A percentile compares a stretch with the other conserved stretches of the same genome.
Evolutionary conservation across 75 land plant genomes (phyloP).

Genomic region (Cupressus sempervirens): DNA sequence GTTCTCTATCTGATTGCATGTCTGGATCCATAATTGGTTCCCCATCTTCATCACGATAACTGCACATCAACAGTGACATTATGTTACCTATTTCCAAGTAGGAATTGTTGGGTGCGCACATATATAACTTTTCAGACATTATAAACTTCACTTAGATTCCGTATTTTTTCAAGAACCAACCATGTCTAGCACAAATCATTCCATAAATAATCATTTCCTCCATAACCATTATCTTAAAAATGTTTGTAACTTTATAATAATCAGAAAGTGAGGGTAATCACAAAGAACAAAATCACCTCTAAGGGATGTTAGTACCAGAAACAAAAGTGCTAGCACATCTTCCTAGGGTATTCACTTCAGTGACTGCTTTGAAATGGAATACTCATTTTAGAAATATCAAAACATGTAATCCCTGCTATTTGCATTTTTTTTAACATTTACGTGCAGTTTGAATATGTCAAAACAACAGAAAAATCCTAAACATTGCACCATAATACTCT

Average conservation of each 20-base stretch:
- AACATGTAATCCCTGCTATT: not conserved
- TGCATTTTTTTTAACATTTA: not conserved
- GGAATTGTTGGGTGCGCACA: not conserved
- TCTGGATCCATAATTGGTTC: constrained; percentile 82
- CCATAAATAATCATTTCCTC: too few species aligned
- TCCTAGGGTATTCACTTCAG: not conserved
- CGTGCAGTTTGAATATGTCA: not conserved
- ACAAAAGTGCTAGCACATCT: not conserved
- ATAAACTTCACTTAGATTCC: not conserved
- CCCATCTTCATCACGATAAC: constrained; percentile 80
- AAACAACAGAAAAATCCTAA: not conserved
- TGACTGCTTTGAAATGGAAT: not conserved
- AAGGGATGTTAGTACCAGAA: too few species aligned
- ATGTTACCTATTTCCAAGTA: not conserved
- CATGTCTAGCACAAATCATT: not conserved
- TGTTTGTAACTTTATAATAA: too few species aligned
- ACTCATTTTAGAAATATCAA: not conserved
- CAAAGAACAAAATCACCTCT: too few species aligned
- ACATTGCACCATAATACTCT: not conserved
- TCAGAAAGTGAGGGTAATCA: not conserved
- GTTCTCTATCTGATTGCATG: constrained; percentile 32
- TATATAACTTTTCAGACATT: not conserved
- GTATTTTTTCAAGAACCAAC: not conserved
- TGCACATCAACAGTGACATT: constrained; percentile 14
- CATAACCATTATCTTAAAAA: not conserved